Conservation (phyloP, 1,139 yeast genomes). For the Nakaseomyces uthaithaninus region DNA sequence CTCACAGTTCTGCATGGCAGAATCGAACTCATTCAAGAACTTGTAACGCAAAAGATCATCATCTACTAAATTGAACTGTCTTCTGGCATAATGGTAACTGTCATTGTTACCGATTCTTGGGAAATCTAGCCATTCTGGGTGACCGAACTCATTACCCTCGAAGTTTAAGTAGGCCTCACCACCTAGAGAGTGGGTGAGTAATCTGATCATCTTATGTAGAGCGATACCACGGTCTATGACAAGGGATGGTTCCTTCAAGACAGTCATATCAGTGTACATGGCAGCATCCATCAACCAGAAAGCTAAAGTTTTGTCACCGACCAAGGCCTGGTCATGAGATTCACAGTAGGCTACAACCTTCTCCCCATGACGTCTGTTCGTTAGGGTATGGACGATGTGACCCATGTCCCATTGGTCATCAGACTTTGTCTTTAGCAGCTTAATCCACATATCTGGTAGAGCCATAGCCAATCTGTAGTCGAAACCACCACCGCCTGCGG, state of each 20-base stretch:
- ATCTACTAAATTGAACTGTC: slow-evolving; percentile 82
- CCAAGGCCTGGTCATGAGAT: slow-evolving; percentile 95
- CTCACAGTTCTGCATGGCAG: slow-evolving; percentile 75
- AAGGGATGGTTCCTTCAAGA: slow-evolving; percentile 60
- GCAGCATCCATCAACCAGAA: slow-evolving; percentile 99
- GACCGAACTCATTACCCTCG: slow-evolving; percentile 98
- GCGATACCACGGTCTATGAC: slow-evolving; percentile 83
- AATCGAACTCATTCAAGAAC: slow-evolving; percentile 69
- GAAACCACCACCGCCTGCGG: slow-evolving; percentile 82
- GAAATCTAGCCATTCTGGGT: slow-evolving; percentile 98
- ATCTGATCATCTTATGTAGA: slow-evolving; percentile 81
- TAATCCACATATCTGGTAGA: slow-evolving; percentile 98
- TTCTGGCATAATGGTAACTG: slow-evolving; percentile 86
- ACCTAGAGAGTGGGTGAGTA: slow-evolving; percentile 79
- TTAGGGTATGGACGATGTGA: slow-evolving; percentile 66
- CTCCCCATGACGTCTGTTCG: slow-evolving; percentile 85
- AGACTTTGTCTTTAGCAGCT: slow-evolving; percentile 66
- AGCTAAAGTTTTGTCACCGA: slow-evolving; percentile 93
- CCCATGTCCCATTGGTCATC: slow-evolving; percentile 95
- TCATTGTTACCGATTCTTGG: slow-evolving; percentile 85
- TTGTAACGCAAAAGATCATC: slow-evolving; percentile 76
- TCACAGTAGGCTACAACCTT: slow-evolving; percentile 90
- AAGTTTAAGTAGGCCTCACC: slow-evolving; percentile 95
- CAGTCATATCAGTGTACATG: slow-evolving; percentile 94
- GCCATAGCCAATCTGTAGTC: slow-evolving; percentile 96